A percentile compares a stretch with the other conserved stretches of the same genome.
phyloP scores from a whole-genome alignment of 805 yeast species.

The Lipomyces starkeyi region DNA sequence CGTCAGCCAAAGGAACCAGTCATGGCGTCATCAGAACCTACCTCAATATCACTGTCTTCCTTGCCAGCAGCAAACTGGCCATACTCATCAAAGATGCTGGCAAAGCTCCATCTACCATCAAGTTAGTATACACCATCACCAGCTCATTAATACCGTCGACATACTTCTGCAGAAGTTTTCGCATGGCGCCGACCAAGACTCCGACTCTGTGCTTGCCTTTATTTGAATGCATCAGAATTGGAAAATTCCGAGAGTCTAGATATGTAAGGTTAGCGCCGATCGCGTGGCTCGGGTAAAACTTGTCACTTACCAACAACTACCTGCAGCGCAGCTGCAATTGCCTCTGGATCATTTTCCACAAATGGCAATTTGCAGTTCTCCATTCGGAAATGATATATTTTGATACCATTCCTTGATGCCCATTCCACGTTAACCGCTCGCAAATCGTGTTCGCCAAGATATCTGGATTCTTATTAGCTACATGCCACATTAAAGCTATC shows the following conservation, averaged over 20 bases:
- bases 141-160: neutral
- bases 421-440: slow-evolving; percentile 70
- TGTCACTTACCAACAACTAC: slow-evolving; percentile 39
- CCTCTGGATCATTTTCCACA: slow-evolving; percentile 60
- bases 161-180: slow-evolving; percentile 70
- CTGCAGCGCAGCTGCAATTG: slow-evolving; percentile 54
- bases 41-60: slow-evolving; percentile 86
- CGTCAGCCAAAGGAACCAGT: neutral
- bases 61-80: slow-evolving; percentile 92
- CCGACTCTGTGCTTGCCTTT: slow-evolving; percentile 98
- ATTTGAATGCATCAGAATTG: slow-evolving; percentile 87
- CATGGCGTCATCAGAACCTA: slow-evolving; percentile 15
- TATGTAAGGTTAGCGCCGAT: neutral
- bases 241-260: slow-evolving; percentile 67
- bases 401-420: slow-evolving; percentile 60
- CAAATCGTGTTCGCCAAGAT: slow-evolving; percentile 66
- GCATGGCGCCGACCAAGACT: slow-evolving; percentile 85
- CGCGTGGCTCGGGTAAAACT: neutral
- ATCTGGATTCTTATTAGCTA: slow-evolving; percentile 30
- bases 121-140: neutral
- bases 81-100: slow-evolving; percentile 93
- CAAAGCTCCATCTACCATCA: slow-evolving; percentile 70
- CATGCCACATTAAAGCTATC: neutral
- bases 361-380: slow-evolving; percentile 79
- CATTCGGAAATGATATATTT: slow-evolving; percentile 66